These are phyloP conservation scores for Euphorbia schlechtendalii DNA, from an alignment of 441 rosid genomes.

Conservation along the genomic window DNA sequence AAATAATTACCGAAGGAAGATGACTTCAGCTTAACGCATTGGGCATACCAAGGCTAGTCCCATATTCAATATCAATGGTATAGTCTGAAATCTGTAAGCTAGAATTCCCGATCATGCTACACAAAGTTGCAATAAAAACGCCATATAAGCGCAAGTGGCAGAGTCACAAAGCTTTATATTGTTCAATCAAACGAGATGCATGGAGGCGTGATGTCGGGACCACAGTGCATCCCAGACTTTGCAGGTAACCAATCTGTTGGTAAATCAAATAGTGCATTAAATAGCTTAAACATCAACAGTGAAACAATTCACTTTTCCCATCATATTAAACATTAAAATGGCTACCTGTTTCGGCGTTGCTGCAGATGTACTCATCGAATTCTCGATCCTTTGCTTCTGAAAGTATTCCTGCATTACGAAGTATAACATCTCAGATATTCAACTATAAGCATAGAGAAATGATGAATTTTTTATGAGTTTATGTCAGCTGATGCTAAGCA, in stretches of 20 bases:
- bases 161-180: constrained; percentile 49
- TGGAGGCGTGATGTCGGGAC: constrained; percentile 64
- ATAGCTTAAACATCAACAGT: background rate
- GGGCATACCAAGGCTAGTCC: background rate
- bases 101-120: background rate
- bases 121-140: too few species aligned
- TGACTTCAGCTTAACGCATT: background rate
- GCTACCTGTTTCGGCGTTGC: constrained; percentile 88
- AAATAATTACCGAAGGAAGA: background rate
- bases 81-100: background rate
- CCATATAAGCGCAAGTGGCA: background rate
- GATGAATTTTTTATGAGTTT: background rate
- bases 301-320: background rate
- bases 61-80: background rate
- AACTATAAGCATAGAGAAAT: background rate
- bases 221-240: constrained; percentile 58
- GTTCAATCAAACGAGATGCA: constrained; percentile 71
- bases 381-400: constrained; percentile 77
- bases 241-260: constrained; percentile 46
- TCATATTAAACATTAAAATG: too few species aligned
- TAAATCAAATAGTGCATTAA: background rate
- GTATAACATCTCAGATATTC: background rate
- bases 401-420: constrained; percentile 62
- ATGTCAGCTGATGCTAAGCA: background rate
- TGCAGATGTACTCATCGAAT: constrained; percentile 72